Base-by-base conservation (phyloP, 495 filamentous ascomycete genomes). In the Parmelia sp. region DNA sequence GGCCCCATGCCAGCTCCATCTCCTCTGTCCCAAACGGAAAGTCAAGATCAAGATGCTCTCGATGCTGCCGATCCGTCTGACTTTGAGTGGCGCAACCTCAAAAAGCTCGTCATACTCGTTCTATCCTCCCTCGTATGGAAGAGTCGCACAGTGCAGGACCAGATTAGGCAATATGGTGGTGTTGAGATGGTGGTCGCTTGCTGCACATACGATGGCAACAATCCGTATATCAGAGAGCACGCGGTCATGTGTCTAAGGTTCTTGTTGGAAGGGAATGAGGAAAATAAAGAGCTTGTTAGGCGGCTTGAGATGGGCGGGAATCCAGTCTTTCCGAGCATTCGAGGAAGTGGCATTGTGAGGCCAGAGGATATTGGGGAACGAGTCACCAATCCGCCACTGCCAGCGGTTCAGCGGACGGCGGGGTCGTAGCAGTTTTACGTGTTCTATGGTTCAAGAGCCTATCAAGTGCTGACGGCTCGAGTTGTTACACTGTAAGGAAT, bases 51-150 rank as follows among this genome's bases (percentile, higher is more conserved):
- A 71, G 71, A 76, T 70, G 40, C 74, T 73, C 0, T 84, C 68
- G 72, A 84, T 71, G 71, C 86, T 74, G 23, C 80, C 73, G 58
- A 75, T 66, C 23, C 83, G 81, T 19, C 87, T 82, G n/a, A 95
- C 68, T 97, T 95, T 71, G 89, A 94, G 62, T 97, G 92, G 92
- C 80, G 88, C 42, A 94, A 92, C 63, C 86, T 97, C 67, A 97
- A 97, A 77, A 92, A 91, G 66, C 86, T 95, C 57, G 88, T 94
- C 31, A 86, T 97, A 6, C 86, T 92, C 60, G 92, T 96, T 29
- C 83, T 96, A 14, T 90, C 88, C 4, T 90, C 88, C 4, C 82
- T 97, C 10, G 84, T 96, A 64, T 81, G 90, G 90, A 80, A 95
- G 84, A 84, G 80, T 66, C 83, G 86, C 6, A 80, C 81, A 14